Evolutionary conservation across 208 protist species (phyloP), one percentile per base, ranked within the genome.

Genomic region (Trypanosoma lewisi): DNA sequence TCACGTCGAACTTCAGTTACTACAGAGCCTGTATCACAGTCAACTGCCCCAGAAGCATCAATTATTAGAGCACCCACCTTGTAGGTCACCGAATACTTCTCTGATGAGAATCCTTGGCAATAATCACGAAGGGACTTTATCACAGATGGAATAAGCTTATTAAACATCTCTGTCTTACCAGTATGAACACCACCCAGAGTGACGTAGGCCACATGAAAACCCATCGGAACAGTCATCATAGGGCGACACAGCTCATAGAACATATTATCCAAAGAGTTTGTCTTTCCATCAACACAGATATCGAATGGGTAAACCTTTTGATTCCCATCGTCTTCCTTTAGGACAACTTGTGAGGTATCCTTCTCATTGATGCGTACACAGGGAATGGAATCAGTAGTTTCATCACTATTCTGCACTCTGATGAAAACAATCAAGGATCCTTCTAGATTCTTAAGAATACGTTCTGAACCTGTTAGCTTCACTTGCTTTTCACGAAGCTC

Each of bases 381-480:
- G 9, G 60, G 25, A 8, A 19, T 19, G 11, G 41, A 45, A 31
- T 58, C 39, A 27, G 50, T 58, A 27, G 50, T 58, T 28, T 62
- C 58, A 28, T 28, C 52, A 6, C 37, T 25, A 17, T 65, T 50
- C 1, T 52, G 33, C 3, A 76, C 21, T 36, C 48, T 7, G 16
- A 70, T 62, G 11, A 77, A 33, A 16, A 91, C 78, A 23, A 61
- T 66, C 0, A 86, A 37, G 28, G 67, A 63, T 12, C 84, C 84
- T 21, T 78, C 44, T 25, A 87, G n/a, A 23, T 61, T 49, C 39
- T 75, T 54, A 2, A 83, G 56, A 5, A 57, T 60, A 8, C 80
- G 73, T n/a, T 83, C 61, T 12, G 64, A 52, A 11, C 80, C 68
- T 11, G 73, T 62, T 8, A 78, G 62, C 12, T 56, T 64, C n/a